Base-by-base conservation (phyloP, 2,329 filamentous ascomycete genomes). In the Metarhizium album region DNA sequence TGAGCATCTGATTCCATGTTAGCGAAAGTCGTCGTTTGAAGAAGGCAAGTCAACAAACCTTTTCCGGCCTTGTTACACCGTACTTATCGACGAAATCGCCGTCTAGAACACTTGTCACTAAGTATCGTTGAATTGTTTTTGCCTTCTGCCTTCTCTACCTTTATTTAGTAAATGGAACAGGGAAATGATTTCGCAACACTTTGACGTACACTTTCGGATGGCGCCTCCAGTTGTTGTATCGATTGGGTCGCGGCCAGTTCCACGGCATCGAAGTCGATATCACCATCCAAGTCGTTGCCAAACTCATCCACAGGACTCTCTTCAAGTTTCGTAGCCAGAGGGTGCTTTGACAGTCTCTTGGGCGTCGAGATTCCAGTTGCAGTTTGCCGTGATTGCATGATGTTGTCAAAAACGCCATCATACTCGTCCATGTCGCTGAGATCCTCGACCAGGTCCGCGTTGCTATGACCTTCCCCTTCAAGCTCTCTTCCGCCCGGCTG, bases 101-200 rank as follows among this genome's bases (percentile, higher is more conserved):
- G 54, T 87, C 79, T 53, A 86, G 71, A 57, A 90, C 80, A 62
- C 84, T 82, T 57, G 83, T 85, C 59, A 96, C 79, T 55, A 90
- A 74, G 70, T 95, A 95, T 58, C 91, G 84, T 68, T 95, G 89
- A 62, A 95, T 94, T 46, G 84, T 80, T 71, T 82, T 84, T 59
- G 76, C 72, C 65, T 83, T 86, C 64, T 76, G 71, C 64, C 73
- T 78, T 69, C 77, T 80, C 85, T 86, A 79, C 74, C 67, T 70
- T 69, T 64, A 63, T 74, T 90, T 83, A 90, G 86, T 71, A 75
- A 70, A 59, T 63, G 60, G 55, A 55, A 57, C 55, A 55, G 49
- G 54, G 47, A 52, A 52, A 49, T 47, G 46, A 43, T 45, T 43
- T 51, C 40, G 54, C 49, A 20, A 53, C 53, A 54, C 54, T 59